These are phyloP conservation scores for Colletotrichum scovillei DNA, from an alignment of 2,329 filamentous ascomycete genomes.

Conservation along the genomic window DNA sequence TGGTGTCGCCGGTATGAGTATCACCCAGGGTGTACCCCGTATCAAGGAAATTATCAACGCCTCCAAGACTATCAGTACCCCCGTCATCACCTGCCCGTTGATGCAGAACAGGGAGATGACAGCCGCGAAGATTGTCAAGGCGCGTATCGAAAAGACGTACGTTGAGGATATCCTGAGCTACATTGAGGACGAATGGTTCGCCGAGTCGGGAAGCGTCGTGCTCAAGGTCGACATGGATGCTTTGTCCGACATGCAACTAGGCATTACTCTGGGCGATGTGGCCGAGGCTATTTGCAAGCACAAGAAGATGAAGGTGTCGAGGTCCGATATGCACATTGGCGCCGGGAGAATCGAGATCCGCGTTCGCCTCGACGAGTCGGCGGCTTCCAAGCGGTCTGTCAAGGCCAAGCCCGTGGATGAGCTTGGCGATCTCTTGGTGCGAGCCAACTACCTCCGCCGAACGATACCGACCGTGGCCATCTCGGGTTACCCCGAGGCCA, in stretches of 20 bases:
- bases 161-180: conserved; percentile 83
- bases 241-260: conserved; percentile 83
- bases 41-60: conserved; percentile 99
- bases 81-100: conserved; percentile 89
- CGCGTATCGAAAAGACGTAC: conserved; percentile 93
- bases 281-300: conserved; percentile 80
- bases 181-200: conserved; percentile 91
- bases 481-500: conserved; percentile 87
- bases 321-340: conserved; percentile 72
- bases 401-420: conserved; percentile 59
- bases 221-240: conserved; percentile 85
- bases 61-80: conserved; percentile 92
- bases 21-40: conserved; percentile 98
- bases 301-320: conserved; percentile 83
- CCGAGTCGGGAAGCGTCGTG: conserved; percentile 78
- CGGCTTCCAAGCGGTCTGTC: conserved; percentile 58
- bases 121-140: conserved; percentile 91
- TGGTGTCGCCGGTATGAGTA: conserved; percentile 99
- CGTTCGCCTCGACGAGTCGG: conserved; percentile 68
- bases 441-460: conserved; percentile 87
- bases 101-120: conserved; percentile 79
- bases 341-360: conserved; percentile 77
- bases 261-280: conserved; percentile 80
- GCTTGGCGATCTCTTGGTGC: conserved; percentile 69
- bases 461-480: conserved; percentile 86